Evolutionary conservation across 148 eudicot genomes (phyloP).

Genomic region (Camellia granthamiana): DNA sequence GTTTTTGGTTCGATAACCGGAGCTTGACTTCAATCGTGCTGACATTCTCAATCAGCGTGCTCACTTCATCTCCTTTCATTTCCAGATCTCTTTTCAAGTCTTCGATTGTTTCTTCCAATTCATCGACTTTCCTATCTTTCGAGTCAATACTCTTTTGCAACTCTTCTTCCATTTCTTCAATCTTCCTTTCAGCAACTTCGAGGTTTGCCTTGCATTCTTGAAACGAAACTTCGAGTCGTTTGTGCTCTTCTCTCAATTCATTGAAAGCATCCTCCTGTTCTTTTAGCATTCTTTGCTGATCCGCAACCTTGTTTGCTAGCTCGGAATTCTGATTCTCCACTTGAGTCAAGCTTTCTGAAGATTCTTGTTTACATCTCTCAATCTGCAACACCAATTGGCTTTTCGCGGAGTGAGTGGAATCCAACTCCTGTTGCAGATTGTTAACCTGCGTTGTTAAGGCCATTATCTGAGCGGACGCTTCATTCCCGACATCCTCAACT

Average conservation of each 20-base stretch:
- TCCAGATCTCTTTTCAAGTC: constrained; percentile 76
- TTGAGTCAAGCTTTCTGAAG: constrained; percentile 23
- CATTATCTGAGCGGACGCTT: constrained; percentile 33
- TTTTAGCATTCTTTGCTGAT: constrained; percentile 28
- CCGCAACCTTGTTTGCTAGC: constrained; percentile 23
- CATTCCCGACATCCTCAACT: constrained; percentile 46
- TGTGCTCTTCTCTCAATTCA: constrained; percentile 31
- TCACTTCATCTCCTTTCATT: constrained; percentile 63
- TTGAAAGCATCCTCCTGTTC: constrained; percentile 34
- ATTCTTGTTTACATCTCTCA: constrained; percentile 35
- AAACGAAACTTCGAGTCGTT: constrained; percentile 31
- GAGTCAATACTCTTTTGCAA: constrained; percentile 34
- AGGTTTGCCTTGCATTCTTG: constrained; percentile 42
- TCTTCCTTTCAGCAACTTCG: constrained; percentile 41
- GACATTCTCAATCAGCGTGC: constrained; percentile 54
- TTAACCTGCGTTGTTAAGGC: constrained; percentile 36
- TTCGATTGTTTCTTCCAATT: constrained; percentile 63
- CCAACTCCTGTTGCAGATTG: constrained; percentile 40
- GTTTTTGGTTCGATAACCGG: constrained; percentile 74
- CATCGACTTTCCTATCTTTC: constrained; percentile 47
- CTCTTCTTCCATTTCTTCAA: constrained; percentile 45
- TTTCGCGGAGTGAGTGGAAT: constrained; percentile 32
- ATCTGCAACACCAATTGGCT: constrained; percentile 42
- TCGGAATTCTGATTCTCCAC: constrained; percentile 33
- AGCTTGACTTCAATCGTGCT: constrained; percentile 69